Evolutionary conservation across 495 filamentous ascomycete genomes (phyloP), one percentile per base, ranked within the genome.

Genomic region (Thozetella sp.): DNA sequence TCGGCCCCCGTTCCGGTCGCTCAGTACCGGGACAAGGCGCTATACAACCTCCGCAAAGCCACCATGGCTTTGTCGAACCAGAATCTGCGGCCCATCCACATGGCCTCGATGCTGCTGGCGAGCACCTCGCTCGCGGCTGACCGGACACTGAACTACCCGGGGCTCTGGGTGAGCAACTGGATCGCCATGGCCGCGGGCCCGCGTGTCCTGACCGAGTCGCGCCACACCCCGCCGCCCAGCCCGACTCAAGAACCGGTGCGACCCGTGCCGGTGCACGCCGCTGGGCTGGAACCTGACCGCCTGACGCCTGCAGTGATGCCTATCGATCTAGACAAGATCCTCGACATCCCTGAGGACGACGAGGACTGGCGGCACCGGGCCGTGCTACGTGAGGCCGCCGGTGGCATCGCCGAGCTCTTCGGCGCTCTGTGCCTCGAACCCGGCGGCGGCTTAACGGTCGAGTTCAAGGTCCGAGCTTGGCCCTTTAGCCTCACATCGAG

Each of bases 351-450:
- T n/a, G 43, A 11, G 43, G 43, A 48, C n/a, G 43, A 48, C 43
- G 43, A 48, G 43, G 43, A 48, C 43, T 48, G 43, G 43, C 43
- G 43, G 43, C 43, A 48, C 43, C 43, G 43, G 11, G 43, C 4
- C 43, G 43, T 48, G 43, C n/a, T 48, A 19, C 43, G 43, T 19
- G 43, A 48, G 43, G 43, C 43, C 6, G 43, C 43, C 43, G 20
- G 20, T n/a, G 43, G 43, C 43, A 48, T 48, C 43, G 43, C 43
- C 43, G 43, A 48, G 43, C 43, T 48, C 43, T 48, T 48, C 43
- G 43, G 43, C 43, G 43, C 43, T 10, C 43, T 48, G 10, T 48
- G 43, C 43, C 43, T 48, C 9, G 9, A 48, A n/a, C 43, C 43
- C n/a, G 43, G 3, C 11, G 43, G 43, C 43, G 43, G 43, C 43